Evolutionary conservation across 225 moss, liverwort and hornwort species (phyloP), one percentile per base, ranked within the genome.

Genomic region (Physcomitrium patens): DNA sequence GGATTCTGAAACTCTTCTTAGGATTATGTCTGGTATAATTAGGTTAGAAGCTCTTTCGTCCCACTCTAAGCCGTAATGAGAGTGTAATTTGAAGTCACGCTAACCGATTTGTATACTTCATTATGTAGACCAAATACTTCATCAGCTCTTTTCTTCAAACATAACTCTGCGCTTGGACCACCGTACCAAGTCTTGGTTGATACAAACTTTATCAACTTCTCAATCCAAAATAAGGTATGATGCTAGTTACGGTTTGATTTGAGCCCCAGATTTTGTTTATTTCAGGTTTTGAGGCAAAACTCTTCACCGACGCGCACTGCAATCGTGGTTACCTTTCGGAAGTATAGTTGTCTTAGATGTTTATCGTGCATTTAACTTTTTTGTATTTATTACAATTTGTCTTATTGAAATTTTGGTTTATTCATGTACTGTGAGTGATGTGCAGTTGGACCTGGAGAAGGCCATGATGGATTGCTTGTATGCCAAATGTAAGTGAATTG

Each of bases 391-490:
- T 51, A 17, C 50, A 16, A 3, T 37, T 58, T 58, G 20, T 8
- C 13, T 12, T 48, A 55, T 17, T 55, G 19, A 27, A 20, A 23
- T 71, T 20, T 24, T 58, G 22, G 56, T 9, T 16, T 51, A 54
- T 27, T 65, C 26, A 46, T 62, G 44, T 51, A 26, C 57, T 48
- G 23, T 71, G 50, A 48, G 20, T 63, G 62, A 42, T 65, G 65
- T 80, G 86, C 93, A 99, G 97, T 85, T 99, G 71, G 97, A 99
- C 78, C 67, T 99, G 86, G 97, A 94, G 85, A 99, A 94, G 86
- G 80, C 90, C n/a, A 99, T 99, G 97, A 94, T 95, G 94, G 97
- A 99, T 62, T 99, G 97, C 77, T 87, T 99, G 51, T 99, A 99
- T 76, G 97, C 97, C 10, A 99, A 99, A 82, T 99, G 94, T 99